Base-by-base conservation (phyloP, 495 filamentous ascomycete genomes). In the Hypoxylon rickii region DNA sequence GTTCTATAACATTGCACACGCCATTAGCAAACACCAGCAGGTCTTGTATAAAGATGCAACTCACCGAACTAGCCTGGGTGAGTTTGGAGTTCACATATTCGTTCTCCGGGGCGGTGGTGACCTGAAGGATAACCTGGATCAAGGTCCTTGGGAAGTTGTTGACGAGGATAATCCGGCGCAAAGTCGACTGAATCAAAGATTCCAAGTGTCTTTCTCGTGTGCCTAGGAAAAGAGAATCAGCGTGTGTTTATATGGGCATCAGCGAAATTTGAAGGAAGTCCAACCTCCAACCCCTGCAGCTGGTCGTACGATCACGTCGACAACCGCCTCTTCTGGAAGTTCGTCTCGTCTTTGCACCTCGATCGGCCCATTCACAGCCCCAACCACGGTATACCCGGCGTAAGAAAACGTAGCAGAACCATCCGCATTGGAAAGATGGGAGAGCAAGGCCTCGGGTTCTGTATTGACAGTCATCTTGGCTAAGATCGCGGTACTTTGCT, bases 241-340 rank as follows among this genome's bases (percentile, higher is more conserved):
- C 70, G 44, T 70, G 67, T 50, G 70, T 65, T 51, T 70, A 75
- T 37, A 37, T 37, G 24, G 42, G 46, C 50, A 10, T 44, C 66
- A 54, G 65, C 61, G 66, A 38, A 74, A 61, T 34, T 73, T 51
- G 26, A 70, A 64, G 44, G 74, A 58, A 64, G 43, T 70, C 62
- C 71, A 73, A 87, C 94, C 86, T 76, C 89, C 92, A 50, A 95
- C 87, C 42, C 92, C 91, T 54, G 80, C 81, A 33, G 87, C 86
- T 24, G 92, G 92, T 68, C 93, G 86, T 59, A 98, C 83, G 68
- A 91, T 86, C 22, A 97, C 89, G 69, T 97, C 94, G 46, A 98
- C 76, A 43, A 85, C 85, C 18, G 94, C 89, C 74, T 96, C 91
- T 71, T 95, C 89, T 12, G 94, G 87, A 46, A 90, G 83, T 61